phyloP scores from a whole-genome alignment of 2,329 filamentous ascomycete genomes.

The Fusarium equiseti region DNA sequence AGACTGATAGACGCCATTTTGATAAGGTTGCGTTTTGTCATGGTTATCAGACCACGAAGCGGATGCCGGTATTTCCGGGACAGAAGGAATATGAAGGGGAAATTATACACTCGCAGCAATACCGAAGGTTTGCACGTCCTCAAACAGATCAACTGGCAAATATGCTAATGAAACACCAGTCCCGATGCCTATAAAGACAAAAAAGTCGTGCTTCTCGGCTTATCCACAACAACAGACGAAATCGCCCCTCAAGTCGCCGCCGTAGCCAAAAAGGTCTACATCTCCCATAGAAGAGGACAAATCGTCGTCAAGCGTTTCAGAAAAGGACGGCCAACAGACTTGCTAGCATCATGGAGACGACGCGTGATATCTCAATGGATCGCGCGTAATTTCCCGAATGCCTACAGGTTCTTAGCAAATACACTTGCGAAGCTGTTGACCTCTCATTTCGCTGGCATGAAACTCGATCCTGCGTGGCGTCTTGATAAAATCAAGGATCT shows the following conservation, averaged over 20 bases:
- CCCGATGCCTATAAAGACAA: conserved; percentile 1
- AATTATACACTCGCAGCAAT: conserved; percentile 28
- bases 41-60: conserved; percentile 21
- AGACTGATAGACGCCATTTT: not conserved
- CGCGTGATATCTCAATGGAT: conserved; percentile 27
- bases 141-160: rapidly evolving
- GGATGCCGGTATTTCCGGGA: conserved; percentile 20
- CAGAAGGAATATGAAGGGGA: conserved; percentile 4
- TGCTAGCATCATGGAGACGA: conserved; percentile 22
- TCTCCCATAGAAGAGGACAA: conserved; percentile 27
- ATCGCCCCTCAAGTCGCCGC: conserved; percentile 6
- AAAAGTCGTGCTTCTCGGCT: conserved; percentile 19
- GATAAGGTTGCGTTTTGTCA: conserved; percentile 33
- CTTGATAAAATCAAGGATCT: conserved; percentile 9
- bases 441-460: not conserved
- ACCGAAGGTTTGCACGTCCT: not conserved
- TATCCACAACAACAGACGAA: conserved; percentile 20
- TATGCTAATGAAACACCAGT: not conserved
- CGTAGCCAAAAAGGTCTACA: conserved; percentile 19
- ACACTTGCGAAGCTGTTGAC: conserved; percentile 5
- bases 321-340: conserved; percentile 15
- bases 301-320: conserved; percentile 13
- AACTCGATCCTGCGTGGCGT: conserved; percentile 18
- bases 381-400: not conserved
- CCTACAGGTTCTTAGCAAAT: conserved; percentile 6